phyloP scores from a whole-genome alignment of 1,284 basidiomycete species.

The Wolfiporia cocos region DNA sequence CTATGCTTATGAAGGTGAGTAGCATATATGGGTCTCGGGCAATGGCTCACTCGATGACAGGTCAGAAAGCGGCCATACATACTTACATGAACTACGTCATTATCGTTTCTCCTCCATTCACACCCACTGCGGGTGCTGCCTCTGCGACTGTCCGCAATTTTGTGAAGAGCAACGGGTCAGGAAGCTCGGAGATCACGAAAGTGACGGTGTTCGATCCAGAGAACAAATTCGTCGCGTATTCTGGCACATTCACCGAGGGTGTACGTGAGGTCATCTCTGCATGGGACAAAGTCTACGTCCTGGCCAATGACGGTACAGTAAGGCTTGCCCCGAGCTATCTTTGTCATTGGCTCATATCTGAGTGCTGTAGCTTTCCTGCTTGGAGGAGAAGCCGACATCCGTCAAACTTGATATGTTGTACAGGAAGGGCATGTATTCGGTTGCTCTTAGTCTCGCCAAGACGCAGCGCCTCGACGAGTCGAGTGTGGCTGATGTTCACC shows the following conservation, averaged over 20 bases:
- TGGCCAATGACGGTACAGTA: slow-evolving; percentile 75
- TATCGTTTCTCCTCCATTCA: slow-evolving; percentile 83
- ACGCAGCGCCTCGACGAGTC: slow-evolving; percentile 68
- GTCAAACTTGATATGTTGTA: slow-evolving; percentile 82
- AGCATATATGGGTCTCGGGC: slow-evolving; percentile 2
- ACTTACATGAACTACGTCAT: slow-evolving; percentile 79
- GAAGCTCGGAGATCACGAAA: slow-evolving; percentile 69
- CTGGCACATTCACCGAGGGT: slow-evolving; percentile 73
- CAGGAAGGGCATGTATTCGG: slow-evolving; percentile 64
- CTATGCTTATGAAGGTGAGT: slow-evolving; percentile 83
- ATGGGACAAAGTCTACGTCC: slow-evolving; percentile 74
- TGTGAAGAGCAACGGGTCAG: slow-evolving; percentile 41
- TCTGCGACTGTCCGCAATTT: slow-evolving; percentile 76
- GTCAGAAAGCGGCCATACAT: slow-evolving; percentile 65
- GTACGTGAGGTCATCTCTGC: slow-evolving; percentile 76
- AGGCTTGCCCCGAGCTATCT: neutral
- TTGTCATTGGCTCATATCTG: slow-evolving; percentile 3
- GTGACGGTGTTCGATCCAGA: slow-evolving; percentile 90
- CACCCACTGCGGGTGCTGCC: slow-evolving; percentile 56
- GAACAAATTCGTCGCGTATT: slow-evolving; percentile 88
- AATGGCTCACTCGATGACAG: slow-evolving; percentile 26
- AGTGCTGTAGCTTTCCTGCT: slow-evolving; percentile 51
- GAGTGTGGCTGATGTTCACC: slow-evolving; percentile 81
- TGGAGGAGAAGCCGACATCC: slow-evolving; percentile 76
- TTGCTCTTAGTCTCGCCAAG: slow-evolving; percentile 76